Conservation (phyloP, 805 yeast species). For the Metschnikowia proteae region DNA sequence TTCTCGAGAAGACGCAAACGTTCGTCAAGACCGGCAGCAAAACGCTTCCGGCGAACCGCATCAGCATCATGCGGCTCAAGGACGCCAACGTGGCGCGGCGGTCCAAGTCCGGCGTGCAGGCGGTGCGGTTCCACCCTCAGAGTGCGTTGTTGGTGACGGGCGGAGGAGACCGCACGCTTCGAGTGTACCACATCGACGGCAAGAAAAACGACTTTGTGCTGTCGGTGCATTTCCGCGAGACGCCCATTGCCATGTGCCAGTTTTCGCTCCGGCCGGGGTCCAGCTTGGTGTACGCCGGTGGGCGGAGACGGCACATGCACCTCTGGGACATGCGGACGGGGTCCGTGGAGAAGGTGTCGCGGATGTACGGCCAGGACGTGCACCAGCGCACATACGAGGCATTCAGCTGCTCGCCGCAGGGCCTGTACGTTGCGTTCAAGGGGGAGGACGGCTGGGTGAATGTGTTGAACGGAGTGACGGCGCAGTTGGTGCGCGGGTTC, state of each 20-base stretch:
- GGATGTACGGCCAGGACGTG: slow-evolving; percentile 88
- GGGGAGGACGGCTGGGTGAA: slow-evolving; percentile 94
- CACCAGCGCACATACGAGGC: slow-evolving; percentile 85
- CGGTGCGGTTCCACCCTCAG: slow-evolving; percentile 77
- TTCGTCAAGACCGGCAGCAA: slow-evolving; percentile 44
- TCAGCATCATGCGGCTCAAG: slow-evolving; percentile 77
- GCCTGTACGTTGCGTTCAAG: slow-evolving; percentile 65
- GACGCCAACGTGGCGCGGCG: slow-evolving; percentile 76
- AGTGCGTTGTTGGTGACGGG: slow-evolving; percentile 84
- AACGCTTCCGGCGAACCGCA: slow-evolving; percentile 61
- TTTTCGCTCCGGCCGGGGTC: slow-evolving; percentile 47
- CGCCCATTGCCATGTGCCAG: slow-evolving; percentile 75
- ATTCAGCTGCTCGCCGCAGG: slow-evolving; percentile 72
- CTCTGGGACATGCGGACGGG: slow-evolving; percentile 80
- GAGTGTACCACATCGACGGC: slow-evolving; percentile 90
- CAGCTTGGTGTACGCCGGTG: slow-evolving; percentile 72
- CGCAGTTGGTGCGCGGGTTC: slow-evolving; percentile 85
- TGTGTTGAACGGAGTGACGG: slow-evolving; percentile 66
- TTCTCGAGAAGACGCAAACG: slow-evolving; percentile 31
- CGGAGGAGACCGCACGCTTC: slow-evolving; percentile 85
- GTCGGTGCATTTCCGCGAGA: slow-evolving; percentile 69
- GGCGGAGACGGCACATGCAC: slow-evolving; percentile 88
- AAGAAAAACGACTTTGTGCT: slow-evolving; percentile 76
- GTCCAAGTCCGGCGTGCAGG: slow-evolving; percentile 79
- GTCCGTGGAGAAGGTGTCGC: slow-evolving; percentile 73